These are phyloP conservation scores for Helotiales sp. DNA, from an alignment of 2,329 filamentous ascomycete species.

Conservation along the genomic window DNA sequence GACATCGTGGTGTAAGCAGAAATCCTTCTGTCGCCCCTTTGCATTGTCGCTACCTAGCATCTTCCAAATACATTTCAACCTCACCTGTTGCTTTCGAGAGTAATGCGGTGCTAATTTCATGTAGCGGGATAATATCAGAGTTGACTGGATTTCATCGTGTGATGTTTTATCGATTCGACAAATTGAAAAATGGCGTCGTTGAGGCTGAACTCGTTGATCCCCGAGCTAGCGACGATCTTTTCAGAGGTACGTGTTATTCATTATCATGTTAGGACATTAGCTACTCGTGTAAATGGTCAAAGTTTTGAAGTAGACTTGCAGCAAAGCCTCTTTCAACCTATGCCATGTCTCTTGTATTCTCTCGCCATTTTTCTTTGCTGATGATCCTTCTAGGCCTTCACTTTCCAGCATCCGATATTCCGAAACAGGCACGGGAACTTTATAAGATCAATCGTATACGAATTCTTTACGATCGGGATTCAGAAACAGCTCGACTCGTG, in stretches of 20 bases:
- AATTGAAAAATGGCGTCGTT: slow-evolving; percentile 27
- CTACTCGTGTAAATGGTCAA: too few relatives aligned
- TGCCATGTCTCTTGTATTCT: too few relatives aligned
- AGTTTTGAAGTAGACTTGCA: too few relatives aligned
- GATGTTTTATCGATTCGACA: slow-evolving; percentile 31
- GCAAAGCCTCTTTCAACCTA: too few relatives aligned
- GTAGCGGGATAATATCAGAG: slow-evolving; percentile 27
- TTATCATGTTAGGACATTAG: not conserved
- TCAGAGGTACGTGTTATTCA: slow-evolving; percentile 15
- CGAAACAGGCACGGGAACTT: slow-evolving; percentile 76
- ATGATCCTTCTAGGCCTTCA: slow-evolving; percentile 39
- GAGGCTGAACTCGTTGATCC: slow-evolving; percentile 29
- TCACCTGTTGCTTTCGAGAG: too few relatives aligned
- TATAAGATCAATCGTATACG: slow-evolving; percentile 89
- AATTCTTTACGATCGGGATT: slow-evolving; percentile 79
- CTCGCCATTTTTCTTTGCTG: not conserved
- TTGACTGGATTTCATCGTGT: slow-evolving; percentile 30
- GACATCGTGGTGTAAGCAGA: slow-evolving; percentile 28
- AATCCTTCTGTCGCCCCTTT: too few relatives aligned
- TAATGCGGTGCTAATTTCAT: too few relatives aligned
- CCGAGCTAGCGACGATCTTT: slow-evolving; percentile 26
- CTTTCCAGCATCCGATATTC: slow-evolving; percentile 85
- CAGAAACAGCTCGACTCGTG: slow-evolving; percentile 69
- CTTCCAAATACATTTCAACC: too few relatives aligned
- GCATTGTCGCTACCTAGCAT: too few relatives aligned